Evolutionary conservation across 2,329 filamentous ascomycete genomes (phyloP), one percentile per base, ranked within the genome.

Genomic region (Fusarium aywerte): DNA sequence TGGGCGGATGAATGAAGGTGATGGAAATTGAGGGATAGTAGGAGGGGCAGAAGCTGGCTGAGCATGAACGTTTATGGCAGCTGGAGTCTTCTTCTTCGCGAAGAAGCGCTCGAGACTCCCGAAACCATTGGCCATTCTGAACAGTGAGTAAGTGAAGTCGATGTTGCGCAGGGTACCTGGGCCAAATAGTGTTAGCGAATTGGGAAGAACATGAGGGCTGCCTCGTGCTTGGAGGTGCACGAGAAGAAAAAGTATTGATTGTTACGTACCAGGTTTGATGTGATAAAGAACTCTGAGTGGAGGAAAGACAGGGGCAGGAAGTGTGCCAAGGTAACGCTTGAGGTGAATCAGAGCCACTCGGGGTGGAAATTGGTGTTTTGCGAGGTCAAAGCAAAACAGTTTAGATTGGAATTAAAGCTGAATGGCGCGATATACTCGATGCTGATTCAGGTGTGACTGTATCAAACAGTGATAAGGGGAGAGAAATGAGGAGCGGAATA

Each of bases 1-100:
- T 25, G 86, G 86, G 43, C 84, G 80, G 63, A 89, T 85, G 67
- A 86, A 89, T 1, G 84, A 85, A 8, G 84, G 81, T 20, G 80
- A 80, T 6, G 84, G 84, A 63, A 86, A 86, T 48, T 79, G 75
- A 49, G 77, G 78, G 49, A 74, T 78, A 23, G 72, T 50, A 10
- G 73, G 54, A 29, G 68, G 67, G 16, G 62, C 49, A 27, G 58
- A 58, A 53, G 71, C 43, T 47, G 60, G 70, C 52, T 67, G 71
- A 50, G 58, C 72, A 40, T 69, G 62, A 31, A 73, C 73, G 12
- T 68, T 59, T 16, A 76, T 62, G 27, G 63, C 56, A 32, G 57
- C 44, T 18, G 72, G 76, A 32, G 70, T 65, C 64, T 79, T 80
- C 54, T 77, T 77, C 70, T 80, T 85, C 53, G 75, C 80, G 73